A percentile compares a stretch with the other conserved stretches of the same genome.
phyloP scores from a whole-genome alignment of 257 asterid species.

The Ballota nigra region DNA sequence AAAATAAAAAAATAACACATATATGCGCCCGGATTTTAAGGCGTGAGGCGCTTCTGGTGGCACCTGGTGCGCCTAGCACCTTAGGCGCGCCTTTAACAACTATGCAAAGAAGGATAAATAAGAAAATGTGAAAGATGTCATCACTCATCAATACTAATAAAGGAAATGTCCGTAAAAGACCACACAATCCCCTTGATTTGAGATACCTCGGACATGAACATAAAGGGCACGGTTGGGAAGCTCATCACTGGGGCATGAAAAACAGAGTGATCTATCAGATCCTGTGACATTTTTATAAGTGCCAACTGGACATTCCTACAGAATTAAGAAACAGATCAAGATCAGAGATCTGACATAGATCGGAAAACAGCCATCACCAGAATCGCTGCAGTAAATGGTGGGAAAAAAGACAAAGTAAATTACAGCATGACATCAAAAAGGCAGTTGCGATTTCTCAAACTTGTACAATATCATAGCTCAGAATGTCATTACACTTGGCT shows the following conservation, averaged over 20 bases:
- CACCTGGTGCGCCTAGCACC: too few relatives aligned
- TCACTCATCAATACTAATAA: not conserved
- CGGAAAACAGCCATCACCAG: not conserved
- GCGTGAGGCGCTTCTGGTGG: too few relatives aligned
- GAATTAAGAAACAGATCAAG: conserved; percentile 22
- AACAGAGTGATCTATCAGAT: conserved; percentile 77
- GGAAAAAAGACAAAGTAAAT: not conserved
- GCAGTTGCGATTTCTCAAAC: conserved; percentile 8
- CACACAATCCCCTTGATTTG: conserved; percentile 15
- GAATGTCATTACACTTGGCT: not conserved
- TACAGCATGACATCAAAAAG: conserved; percentile 15
- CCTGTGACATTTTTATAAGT: conserved; percentile 92
- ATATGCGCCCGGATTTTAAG: too few relatives aligned
- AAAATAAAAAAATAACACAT: too few relatives aligned
- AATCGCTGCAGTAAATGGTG: not conserved
- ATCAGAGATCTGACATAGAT: not conserved
- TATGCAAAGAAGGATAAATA: too few relatives aligned
- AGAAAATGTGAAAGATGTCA: conserved; percentile 11
- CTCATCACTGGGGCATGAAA: conserved; percentile 69
- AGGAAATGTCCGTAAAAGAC: conserved; percentile 3
- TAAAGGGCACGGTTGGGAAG: conserved; percentile 89
- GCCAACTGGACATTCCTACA: conserved; percentile 93
- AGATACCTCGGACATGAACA: conserved; percentile 73
- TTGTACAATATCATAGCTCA: not conserved
- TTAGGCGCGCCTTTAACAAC: too few relatives aligned